A percentile compares a stretch with the other conserved stretches of the same genome.
Evolutionary conservation across 768 basidiomycete species (phyloP).

Genomic region (Suillus occidentalis): DNA sequence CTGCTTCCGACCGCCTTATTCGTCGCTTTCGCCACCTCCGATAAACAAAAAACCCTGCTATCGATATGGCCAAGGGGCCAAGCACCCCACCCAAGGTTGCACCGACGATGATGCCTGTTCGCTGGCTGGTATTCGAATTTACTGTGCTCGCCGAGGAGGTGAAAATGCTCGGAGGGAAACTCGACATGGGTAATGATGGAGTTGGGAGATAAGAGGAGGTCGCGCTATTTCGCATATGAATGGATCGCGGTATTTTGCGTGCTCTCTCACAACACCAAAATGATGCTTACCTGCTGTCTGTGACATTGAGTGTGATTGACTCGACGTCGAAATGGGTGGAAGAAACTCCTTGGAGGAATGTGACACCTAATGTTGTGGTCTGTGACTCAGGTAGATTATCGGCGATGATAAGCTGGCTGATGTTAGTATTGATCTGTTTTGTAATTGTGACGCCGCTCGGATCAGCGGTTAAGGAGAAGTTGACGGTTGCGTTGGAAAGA

Average conservation of each 20-base stretch:
- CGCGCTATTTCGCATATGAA: constrained; percentile 14
- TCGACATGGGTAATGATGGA: constrained; percentile 23
- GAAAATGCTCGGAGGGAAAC: constrained; percentile 17
- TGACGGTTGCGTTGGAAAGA: constrained; percentile 50
- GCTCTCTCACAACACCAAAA: background rate
- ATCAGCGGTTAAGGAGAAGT: constrained; percentile 46
- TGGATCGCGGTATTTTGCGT: background rate
- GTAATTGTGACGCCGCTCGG: constrained; percentile 37
- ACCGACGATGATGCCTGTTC: constrained; percentile 18
- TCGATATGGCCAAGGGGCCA: constrained; percentile 14
- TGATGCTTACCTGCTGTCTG: constrained; percentile 36
- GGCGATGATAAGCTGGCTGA: constrained; percentile 36
- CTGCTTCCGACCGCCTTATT: background rate
- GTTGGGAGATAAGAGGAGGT: constrained; percentile 30
- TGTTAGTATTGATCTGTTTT: constrained; percentile 40
- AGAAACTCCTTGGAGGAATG: constrained; percentile 31
- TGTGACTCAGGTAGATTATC: constrained; percentile 40
- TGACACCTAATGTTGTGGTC: constrained; percentile 43
- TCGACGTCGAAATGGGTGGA: constrained; percentile 40
- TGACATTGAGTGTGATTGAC: constrained; percentile 37
- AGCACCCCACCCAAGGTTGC: constrained; percentile 16
- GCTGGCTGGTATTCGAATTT: constrained; percentile 1
- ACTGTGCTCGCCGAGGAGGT: constrained; percentile 13
- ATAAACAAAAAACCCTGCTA: constrained; percentile 10
- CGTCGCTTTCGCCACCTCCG: constrained; percentile 10